phyloP scores from a whole-genome alignment of 1,284 basidiomycete genomes.

The Pyrrhoderma noxium region DNA sequence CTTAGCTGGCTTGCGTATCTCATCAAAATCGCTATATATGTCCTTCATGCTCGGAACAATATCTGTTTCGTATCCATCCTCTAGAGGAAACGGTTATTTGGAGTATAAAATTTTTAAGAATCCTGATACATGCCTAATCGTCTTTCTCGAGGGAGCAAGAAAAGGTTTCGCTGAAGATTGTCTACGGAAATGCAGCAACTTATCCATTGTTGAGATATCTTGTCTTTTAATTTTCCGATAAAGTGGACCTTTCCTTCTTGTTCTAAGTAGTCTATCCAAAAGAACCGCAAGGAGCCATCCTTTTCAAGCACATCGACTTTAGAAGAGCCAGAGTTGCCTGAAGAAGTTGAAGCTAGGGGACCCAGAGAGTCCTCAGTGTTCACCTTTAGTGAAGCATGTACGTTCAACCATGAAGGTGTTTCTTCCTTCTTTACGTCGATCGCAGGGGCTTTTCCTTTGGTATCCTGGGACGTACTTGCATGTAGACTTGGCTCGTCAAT shows the following conservation, averaged over 20 bases:
- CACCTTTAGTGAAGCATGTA: slow-evolving; percentile 65
- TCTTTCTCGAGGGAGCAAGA: slow-evolving; percentile 75
- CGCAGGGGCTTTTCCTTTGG: background rate
- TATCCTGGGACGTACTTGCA: slow-evolving; percentile 17
- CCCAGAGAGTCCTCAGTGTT: slow-evolving; percentile 48
- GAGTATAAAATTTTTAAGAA: background rate
- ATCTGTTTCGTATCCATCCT: slow-evolving; percentile 65
- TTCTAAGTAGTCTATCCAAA: slow-evolving; percentile 91
- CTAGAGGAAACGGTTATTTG: slow-evolving; percentile 26
- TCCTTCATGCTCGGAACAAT: slow-evolving; percentile 60
- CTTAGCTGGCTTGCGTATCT: slow-evolving; percentile 62
- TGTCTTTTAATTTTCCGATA: slow-evolving; percentile 83
- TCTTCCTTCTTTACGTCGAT: slow-evolving; percentile 35
- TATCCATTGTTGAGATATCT: slow-evolving; percentile 59
- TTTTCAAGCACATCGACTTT: slow-evolving; percentile 58
- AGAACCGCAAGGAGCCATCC: slow-evolving; percentile 84
- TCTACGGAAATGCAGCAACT: slow-evolving; percentile 86
- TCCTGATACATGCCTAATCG: slow-evolving; percentile 42
- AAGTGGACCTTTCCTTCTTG: slow-evolving; percentile 74
- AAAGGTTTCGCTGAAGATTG: slow-evolving; percentile 88
- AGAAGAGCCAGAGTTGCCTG: slow-evolving; percentile 37
- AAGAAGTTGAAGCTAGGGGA: slow-evolving; percentile 31
- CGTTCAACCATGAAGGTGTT: slow-evolving; percentile 65
- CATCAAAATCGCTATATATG: slow-evolving; percentile 82
- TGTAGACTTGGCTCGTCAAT: slow-evolving; percentile 22